Conservation (phyloP, 352 stramenopile genomes). For the Phytopythium vexans region DNA sequence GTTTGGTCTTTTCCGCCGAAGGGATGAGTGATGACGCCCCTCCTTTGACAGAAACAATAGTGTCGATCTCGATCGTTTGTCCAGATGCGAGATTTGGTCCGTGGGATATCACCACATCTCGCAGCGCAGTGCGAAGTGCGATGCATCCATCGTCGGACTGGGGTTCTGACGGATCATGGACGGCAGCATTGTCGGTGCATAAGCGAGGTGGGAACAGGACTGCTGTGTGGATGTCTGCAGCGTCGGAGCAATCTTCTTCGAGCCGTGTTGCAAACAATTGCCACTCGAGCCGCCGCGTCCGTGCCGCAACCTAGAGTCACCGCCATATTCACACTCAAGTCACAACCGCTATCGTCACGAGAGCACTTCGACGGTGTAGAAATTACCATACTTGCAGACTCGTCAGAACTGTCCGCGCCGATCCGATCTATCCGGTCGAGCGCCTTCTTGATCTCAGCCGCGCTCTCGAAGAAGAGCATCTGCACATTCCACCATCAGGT, state of each 20-base stretch:
- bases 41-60: constrained; percentile 15
- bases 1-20: constrained; percentile 6
- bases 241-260: constrained; percentile 18
- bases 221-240: background rate
- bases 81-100: constrained; percentile 17
- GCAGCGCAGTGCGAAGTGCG: constrained; percentile 6
- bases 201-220: background rate
- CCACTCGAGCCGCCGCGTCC: constrained; percentile 20
- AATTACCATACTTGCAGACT: constrained; percentile 47
- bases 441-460: constrained; percentile 40
- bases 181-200: background rate
- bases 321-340: background rate
- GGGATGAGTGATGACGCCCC: background rate
- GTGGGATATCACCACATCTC: constrained; percentile 19
- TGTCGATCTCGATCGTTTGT: constrained; percentile 13
- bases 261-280: constrained; percentile 32
- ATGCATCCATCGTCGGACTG: background rate
- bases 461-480: constrained; percentile 35
- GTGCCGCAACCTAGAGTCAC: constrained; percentile 12
- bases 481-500: constrained; percentile 1
- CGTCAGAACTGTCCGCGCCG: constrained; percentile 15
- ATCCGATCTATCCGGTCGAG: constrained; percentile 24
- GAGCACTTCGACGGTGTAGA: background rate
- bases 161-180: too few species aligned
- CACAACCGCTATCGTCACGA: background rate